These are phyloP conservation scores for Passiflora organensis DNA, from an alignment of 345 rosid species.

Conservation along the genomic window DNA sequence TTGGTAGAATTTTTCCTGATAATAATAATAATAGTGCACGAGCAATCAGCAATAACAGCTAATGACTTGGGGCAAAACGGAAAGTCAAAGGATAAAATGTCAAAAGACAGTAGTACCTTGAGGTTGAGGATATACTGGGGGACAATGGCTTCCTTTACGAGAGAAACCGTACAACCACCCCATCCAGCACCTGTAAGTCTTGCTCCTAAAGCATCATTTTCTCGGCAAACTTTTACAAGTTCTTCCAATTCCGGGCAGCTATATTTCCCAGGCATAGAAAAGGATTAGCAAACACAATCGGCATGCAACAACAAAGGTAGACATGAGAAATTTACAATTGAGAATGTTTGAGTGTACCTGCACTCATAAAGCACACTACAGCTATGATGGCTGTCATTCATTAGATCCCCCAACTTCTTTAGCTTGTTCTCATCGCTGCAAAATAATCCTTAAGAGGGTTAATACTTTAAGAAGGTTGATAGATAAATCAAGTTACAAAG, in stretches of 20 bases:
- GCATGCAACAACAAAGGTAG: background rate
- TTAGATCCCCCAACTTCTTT: constrained; percentile 82
- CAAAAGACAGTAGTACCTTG: constrained; percentile 55
- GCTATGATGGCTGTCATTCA: constrained; percentile 93
- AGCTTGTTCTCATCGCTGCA: constrained; percentile 85
- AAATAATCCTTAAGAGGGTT: constrained; percentile 10
- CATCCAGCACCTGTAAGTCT: constrained; percentile 99
- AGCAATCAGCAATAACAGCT: background rate
- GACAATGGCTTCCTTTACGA: constrained; percentile 71
- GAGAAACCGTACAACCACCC: constrained; percentile 96
- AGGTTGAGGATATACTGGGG: constrained; percentile 80
- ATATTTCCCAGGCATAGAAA: constrained; percentile 17
- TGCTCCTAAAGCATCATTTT: constrained; percentile 84
- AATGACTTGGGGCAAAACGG: background rate
- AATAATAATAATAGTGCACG: background rate
- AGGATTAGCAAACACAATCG: background rate
- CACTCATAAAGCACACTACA: constrained; percentile 88
- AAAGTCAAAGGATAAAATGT: background rate
- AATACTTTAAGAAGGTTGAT: background rate
- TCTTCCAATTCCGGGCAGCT: constrained; percentile 99
- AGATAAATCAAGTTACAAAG: background rate
- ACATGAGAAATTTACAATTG: background rate
- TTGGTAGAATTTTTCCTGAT: constrained; percentile 75
- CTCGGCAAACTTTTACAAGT: constrained; percentile 58
- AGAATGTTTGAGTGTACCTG: constrained; percentile 44